Base-by-base conservation (phyloP, 768 basidiomycete species). In the Lentinula raphanica region DNA sequence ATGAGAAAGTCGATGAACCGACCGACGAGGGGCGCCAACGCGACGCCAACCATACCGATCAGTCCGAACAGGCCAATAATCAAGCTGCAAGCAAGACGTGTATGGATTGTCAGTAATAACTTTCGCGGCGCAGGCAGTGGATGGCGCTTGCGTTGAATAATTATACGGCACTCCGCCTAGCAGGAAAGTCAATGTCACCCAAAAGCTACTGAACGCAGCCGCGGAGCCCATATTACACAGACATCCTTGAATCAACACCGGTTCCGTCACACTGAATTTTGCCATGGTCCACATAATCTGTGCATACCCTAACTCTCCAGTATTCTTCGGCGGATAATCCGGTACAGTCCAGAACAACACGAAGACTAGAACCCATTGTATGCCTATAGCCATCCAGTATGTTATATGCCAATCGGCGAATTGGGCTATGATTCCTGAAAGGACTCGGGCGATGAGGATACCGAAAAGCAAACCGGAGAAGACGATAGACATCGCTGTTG, bases 141-240 rank as follows among this genome's bases (percentile, higher is more conserved):
- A 1, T 84, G 74, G 28, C 70, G 68, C 69, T n/a, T 73, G 70
- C 79, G 79, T 81, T 5, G 78, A 78, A 58, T 80, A 87, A 63
- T 79, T 59, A 64, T 86, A 87, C 0, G 83, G 83, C 2, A 75
- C 62, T 8, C 80, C 83, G 32, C 77, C 79, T 0, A 88, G 76
- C 40, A 86, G 70, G 69, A 86, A 87, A 0, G 85, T 85, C 60
- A 83, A 66, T 15, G 80, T 80, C n/a, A 80, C 78, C 80, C 79
- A 76, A 58, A 74, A 79, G 36, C 66, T 65, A 3, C 61, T 63
- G 45, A 65, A 67, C 19, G 58, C 77, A 59, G 74, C 75, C 0
- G 77, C 74, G 60, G 70, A 76, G 45, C 69, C 74, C 21, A 82
- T 66, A 60, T 76, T 72, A 60, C 82, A 74, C 66, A 83, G 64